Base-by-base conservation (phyloP, 306 rosid species). In the Erythrophleum fordii region DNA sequence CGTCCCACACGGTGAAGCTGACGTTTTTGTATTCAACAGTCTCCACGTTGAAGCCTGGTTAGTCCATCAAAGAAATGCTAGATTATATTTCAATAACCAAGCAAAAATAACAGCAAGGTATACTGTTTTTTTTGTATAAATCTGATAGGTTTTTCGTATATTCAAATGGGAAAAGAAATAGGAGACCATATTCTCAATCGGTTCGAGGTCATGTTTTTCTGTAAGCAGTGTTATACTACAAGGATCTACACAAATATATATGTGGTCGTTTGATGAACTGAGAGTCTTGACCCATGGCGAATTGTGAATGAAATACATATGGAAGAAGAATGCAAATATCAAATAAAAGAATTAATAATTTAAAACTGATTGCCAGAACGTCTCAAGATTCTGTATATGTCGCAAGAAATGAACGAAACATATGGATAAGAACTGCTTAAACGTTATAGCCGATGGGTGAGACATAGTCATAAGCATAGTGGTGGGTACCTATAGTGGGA, bases 1-100 rank as follows among this genome's bases (percentile, higher is more conserved):
- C 96, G 78, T 94, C 97, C 97, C 97, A 94, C 1, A 94, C 97
- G 23, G 97, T 94, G 87, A 92, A 94, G 87, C 94, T 90, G 44
- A 94, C 92, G 86, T 92, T 90, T 83, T 94, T 94, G 91, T 94
- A 90, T 46, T 94, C 98, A 34, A 90, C 93, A 42, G 96, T 92
- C 82, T 94, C 98, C 64, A 92, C 97, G 49, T 94, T 92, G 85
- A 94, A 94, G 46, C 96, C 97, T 92, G 77, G 11, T 72, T 89
- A 69, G 17, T 72, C 70, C 76, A 86, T 84, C 10, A n/a, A 65
- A 77, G 20, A 62, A 59, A 26, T 70, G 67, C 37, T 7, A 45
- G 28, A 52, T 37, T 55, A 39, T 12, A 31, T 41, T 55, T 53
- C 42, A 48, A 49, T 3, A 34, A 45, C 48, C 23, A 28, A 51